phyloP scores from a whole-genome alignment of 768 basidiomycete species.

The Lepiota subincarnata region DNA sequence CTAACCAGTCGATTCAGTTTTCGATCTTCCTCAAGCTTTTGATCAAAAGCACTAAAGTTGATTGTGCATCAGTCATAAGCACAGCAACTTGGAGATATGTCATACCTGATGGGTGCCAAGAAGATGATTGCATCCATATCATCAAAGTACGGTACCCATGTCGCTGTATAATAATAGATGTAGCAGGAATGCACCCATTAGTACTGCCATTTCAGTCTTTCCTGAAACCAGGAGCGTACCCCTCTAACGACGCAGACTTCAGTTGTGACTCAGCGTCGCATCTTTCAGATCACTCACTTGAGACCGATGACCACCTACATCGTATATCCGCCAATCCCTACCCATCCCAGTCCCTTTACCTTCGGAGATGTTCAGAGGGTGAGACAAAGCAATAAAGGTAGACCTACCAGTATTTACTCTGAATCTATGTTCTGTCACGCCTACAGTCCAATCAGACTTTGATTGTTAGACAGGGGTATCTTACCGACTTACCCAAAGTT shows the following conservation, averaged over 20 bases:
- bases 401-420: slow-evolving; percentile 46
- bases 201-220: background rate
- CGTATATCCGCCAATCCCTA: slow-evolving; percentile 44
- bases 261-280: background rate
- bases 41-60: slow-evolving; percentile 53
- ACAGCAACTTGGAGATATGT: background rate
- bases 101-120: slow-evolving; percentile 57
- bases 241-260: slow-evolving; percentile 21
- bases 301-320: slow-evolving; percentile 64
- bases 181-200: background rate
- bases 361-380: slow-evolving; percentile 1
- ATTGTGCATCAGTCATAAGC: background rate
- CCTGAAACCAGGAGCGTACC: slow-evolving; percentile 16
- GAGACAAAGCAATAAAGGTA: background rate
- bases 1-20: slow-evolving; percentile 57
- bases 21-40: slow-evolving; percentile 62
- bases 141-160: slow-evolving; percentile 60
- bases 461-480: background rate
- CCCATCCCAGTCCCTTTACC: slow-evolving; percentile 21
- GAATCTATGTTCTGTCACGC: slow-evolving; percentile 70
- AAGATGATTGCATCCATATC: slow-evolving; percentile 74
- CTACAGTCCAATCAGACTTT: slow-evolving; percentile 23
- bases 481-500: slow-evolving; percentile 34
- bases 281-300: slow-evolving; percentile 38
- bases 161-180: slow-evolving; percentile 32